Evolutionary conservation across 1,284 basidiomycete genomes (phyloP).

Genomic region (Cutaneotrichosporon cavernicola): DNA sequence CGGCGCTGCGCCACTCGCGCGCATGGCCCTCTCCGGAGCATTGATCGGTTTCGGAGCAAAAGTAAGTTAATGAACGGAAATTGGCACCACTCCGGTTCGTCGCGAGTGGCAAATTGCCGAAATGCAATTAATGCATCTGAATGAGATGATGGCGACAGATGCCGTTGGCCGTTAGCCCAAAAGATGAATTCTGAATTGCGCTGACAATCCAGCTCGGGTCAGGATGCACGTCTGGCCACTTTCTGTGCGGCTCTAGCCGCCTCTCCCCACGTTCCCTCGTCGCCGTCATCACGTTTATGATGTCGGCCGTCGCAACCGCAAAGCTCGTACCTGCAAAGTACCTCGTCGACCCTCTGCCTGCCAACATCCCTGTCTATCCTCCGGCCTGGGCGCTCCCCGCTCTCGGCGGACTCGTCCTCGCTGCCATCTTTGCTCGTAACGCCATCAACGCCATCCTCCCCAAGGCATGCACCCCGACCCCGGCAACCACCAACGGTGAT

Average conservation of each 20-base stretch:
- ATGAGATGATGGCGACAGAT: too few relatives aligned
- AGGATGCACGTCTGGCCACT: constrained; percentile 58
- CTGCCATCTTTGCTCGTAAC: constrained; percentile 53
- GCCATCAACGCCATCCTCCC: not conserved
- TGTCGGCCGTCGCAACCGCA: constrained; percentile 56
- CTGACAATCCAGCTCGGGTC: constrained; percentile 23
- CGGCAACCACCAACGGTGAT: not conserved
- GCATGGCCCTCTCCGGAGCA: constrained; percentile 59
- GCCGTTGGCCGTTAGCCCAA: not conserved
- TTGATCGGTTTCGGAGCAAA: constrained; percentile 65
- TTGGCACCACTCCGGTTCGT: not conserved
- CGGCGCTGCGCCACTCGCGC: constrained; percentile 41
- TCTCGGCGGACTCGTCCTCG: constrained; percentile 55
- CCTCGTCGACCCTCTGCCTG: constrained; percentile 12
- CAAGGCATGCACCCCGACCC: not conserved
- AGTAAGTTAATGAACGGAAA: constrained; percentile 51
- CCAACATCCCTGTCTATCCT: constrained; percentile 17
- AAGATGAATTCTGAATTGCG: not conserved
- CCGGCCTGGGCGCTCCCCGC: constrained; percentile 1
- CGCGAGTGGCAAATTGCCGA: not conserved
- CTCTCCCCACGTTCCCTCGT: constrained; percentile 60
- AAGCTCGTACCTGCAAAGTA: constrained; percentile 49
- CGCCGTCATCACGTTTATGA: constrained; percentile 61
- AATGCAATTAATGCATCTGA: not conserved
- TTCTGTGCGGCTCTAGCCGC: constrained; percentile 65